Conservation (phyloP, 2,329 filamentous ascomycete genomes). For the Botryotinia calthae region DNA sequence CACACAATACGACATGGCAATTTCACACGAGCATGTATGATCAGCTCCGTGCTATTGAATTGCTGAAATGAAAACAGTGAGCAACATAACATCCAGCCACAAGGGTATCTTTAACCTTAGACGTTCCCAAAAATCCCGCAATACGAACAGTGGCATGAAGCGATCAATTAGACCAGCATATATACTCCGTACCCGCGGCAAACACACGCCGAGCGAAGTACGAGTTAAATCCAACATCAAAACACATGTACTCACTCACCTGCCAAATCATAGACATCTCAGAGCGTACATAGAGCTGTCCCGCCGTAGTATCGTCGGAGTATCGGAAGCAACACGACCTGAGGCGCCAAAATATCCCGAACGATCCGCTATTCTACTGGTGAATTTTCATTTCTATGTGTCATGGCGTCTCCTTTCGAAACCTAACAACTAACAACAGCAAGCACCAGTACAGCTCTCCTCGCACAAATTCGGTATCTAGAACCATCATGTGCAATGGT, state of each 20-base stretch:
- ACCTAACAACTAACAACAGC: not conserved
- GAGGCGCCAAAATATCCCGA: not conserved
- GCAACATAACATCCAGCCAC: not conserved
- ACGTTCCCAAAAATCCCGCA: not conserved
- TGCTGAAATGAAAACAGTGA: not conserved
- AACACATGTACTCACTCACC: not conserved
- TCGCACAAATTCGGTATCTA: slow-evolving; percentile 1
- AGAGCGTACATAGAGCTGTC: not conserved
- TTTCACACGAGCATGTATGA: not conserved
- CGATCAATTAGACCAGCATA: not conserved
- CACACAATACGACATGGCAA: not conserved
- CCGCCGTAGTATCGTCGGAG: not conserved
- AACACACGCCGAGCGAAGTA: not conserved
- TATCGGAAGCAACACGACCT: not conserved
- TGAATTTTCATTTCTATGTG: slow-evolving; percentile 8
- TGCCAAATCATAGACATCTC: not conserved
- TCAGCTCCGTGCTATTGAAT: not conserved
- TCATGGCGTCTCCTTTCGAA: slow-evolving; percentile 10
- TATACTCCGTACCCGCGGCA: not conserved
- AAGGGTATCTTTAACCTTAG: not conserved
- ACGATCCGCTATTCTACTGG: not conserved
- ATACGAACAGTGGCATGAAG: not conserved
- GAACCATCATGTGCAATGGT: not conserved
- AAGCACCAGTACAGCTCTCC: not conserved
- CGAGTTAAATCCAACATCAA: not conserved